Conservation (phyloP, 768 basidiomycete genomes). For the Boletus fagicola region DNA sequence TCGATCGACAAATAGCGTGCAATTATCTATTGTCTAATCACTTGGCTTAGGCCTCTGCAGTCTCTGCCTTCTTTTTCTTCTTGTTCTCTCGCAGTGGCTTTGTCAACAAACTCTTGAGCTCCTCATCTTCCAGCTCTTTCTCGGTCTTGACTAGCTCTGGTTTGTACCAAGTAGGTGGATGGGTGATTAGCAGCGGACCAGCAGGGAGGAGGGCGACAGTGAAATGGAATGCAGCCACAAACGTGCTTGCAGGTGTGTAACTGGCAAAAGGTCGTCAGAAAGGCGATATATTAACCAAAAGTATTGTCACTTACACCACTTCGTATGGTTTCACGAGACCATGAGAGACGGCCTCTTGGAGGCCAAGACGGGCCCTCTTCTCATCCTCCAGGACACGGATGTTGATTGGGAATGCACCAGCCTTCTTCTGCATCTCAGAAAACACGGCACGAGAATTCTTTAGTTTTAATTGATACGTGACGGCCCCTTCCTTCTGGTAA, state of each 20-base stretch:
- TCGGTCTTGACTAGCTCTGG: constrained; percentile 87
- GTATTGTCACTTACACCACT: constrained; percentile 64
- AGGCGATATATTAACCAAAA: background rate
- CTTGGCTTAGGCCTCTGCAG: constrained; percentile 37
- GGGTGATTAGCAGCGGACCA: constrained; percentile 85
- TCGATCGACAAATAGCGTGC: constrained; percentile 17
- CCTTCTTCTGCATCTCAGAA: constrained; percentile 96
- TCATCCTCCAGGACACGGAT: constrained; percentile 93
- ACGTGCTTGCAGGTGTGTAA: constrained; percentile 77
- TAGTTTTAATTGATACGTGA: constrained; percentile 96
- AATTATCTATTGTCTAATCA: constrained; percentile 20
- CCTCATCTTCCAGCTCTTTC: constrained; percentile 86
- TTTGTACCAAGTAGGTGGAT: constrained; percentile 91
- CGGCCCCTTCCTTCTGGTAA: constrained; percentile 82
- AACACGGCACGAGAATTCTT: constrained; percentile 97
- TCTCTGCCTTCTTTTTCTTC: constrained; percentile 84
- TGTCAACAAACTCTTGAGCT: constrained; percentile 73
- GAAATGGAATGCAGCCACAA: constrained; percentile 96
- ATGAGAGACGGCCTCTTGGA: constrained; percentile 95
- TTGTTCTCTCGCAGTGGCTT: constrained; percentile 84
- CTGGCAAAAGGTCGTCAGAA: constrained; percentile 35
- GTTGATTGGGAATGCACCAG: constrained; percentile 97
- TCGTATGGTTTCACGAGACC: constrained; percentile 92
- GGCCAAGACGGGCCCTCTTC: constrained; percentile 91
- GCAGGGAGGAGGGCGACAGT: constrained; percentile 90